These are phyloP conservation scores for Plectosphaerella sp. DNA, from an alignment of 2,329 filamentous ascomycete species.

Conservation along the genomic window DNA sequence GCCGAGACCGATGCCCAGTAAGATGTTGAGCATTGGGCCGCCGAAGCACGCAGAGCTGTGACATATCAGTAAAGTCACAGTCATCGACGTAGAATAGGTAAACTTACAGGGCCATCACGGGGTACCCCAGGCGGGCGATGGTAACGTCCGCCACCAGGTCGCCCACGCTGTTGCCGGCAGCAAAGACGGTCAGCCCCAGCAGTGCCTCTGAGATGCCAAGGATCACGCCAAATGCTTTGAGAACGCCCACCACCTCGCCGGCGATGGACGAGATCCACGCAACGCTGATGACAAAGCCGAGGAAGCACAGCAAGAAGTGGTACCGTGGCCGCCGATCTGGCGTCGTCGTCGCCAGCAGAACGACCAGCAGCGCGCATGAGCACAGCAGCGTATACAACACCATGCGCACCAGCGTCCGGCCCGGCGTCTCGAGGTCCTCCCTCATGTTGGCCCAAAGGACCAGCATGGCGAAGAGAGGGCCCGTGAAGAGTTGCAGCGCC, in stretches of 20 bases:
- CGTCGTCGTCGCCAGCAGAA: constrained; percentile 66
- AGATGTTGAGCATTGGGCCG: constrained; percentile 96
- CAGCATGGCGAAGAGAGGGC: constrained; percentile 76
- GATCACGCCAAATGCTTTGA: constrained; percentile 91
- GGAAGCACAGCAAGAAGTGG: constrained; percentile 75
- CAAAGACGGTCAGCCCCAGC: constrained; percentile 90
- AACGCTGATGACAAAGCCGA: constrained; percentile 87
- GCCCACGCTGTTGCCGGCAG: constrained; percentile 90
- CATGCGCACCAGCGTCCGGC: constrained; percentile 49
- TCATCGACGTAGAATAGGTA: background rate
- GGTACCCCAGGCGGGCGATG: constrained; percentile 86
- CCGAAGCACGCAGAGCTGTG: constrained; percentile 83
- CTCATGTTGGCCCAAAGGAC: constrained; percentile 68
- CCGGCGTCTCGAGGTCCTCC: constrained; percentile 52
- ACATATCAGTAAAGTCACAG: constrained; percentile 15
- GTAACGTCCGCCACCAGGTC: constrained; percentile 95
- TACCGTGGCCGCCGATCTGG: constrained; percentile 65
- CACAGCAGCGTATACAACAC: constrained; percentile 61
- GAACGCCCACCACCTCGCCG: constrained; percentile 88
- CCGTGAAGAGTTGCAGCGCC: constrained; percentile 77
- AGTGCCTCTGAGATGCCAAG: constrained; percentile 92
- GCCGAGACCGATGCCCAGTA: constrained; percentile 88
- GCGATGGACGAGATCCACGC: constrained; percentile 97
- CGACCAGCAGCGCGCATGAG: constrained; percentile 62
- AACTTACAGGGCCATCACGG: constrained; percentile 81